Conservation (phyloP, 495 filamentous ascomycete genomes). For the Neurospora pannonica region DNA sequence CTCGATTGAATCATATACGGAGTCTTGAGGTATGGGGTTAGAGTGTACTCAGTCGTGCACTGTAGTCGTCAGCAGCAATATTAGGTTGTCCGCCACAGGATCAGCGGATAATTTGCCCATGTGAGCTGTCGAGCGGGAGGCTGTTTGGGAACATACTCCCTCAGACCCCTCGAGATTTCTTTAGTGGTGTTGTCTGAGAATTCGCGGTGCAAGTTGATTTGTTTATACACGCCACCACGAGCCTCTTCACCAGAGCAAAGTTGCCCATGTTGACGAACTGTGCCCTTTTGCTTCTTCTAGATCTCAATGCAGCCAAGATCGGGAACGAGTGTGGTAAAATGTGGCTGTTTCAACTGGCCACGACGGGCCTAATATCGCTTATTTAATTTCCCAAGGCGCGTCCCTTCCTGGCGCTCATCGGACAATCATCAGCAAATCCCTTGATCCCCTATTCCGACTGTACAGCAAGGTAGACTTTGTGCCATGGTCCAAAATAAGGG, state of each 20-base stretch:
- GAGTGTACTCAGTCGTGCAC: background rate
- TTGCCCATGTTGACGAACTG: background rate
- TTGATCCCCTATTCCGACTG: background rate
- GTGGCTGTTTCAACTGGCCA: slow-evolving; percentile 5
- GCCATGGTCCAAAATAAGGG: background rate
- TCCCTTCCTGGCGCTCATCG: background rate
- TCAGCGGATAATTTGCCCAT: background rate
- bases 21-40: background rate
- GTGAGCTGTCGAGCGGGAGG: background rate
- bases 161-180: background rate
- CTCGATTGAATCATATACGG: background rate
- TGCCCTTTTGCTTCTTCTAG: background rate
- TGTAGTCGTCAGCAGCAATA: background rate
- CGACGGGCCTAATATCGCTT: slow-evolving; percentile 27
- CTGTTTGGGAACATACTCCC: background rate
- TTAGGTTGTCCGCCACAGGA: background rate
- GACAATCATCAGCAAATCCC: background rate
- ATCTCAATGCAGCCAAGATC: background rate
- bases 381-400: slow-evolving; percentile 22
- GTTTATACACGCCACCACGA: background rate
- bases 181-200: background rate
- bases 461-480: too few relatives aligned
- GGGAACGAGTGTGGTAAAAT: background rate
- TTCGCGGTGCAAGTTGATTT: background rate
- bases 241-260: background rate